A percentile compares a stretch with the other conserved stretches of the same genome.
These are phyloP conservation scores for Nidularia pulvinata DNA, from an alignment of 768 basidiomycete species.

Conservation along the genomic window DNA sequence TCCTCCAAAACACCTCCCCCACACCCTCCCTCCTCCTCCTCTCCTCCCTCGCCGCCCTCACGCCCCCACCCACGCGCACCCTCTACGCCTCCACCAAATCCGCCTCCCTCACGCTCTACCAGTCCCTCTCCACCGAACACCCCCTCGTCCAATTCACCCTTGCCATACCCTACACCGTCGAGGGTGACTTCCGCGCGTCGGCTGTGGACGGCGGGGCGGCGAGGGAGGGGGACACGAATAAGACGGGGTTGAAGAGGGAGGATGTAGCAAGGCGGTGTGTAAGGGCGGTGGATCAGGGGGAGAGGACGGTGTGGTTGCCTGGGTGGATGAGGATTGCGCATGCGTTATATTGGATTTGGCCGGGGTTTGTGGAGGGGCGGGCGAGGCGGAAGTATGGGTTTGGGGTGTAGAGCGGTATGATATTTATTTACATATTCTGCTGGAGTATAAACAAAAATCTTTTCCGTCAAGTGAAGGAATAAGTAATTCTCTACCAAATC, in stretches of 20 bases:
- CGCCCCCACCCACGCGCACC: conserved; percentile 85
- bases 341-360: conserved; percentile 66
- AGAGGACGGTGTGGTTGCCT: conserved; percentile 64
- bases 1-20: conserved; percentile 61
- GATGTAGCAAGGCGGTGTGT: conserved; percentile 63
- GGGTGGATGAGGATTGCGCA: conserved; percentile 42
- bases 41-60: conserved; percentile 75
- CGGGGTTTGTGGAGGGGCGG: conserved; percentile 51
- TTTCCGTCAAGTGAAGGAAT: too few relatives aligned
- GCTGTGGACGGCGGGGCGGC: conserved; percentile 63
- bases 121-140: conserved; percentile 80
- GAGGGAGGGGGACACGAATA: conserved; percentile 52
- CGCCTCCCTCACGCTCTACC: conserved; percentile 76
- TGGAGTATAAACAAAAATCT: too few relatives aligned
- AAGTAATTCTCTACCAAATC: too few relatives aligned
- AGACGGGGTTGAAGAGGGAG: conserved; percentile 55
- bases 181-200: conserved; percentile 78
- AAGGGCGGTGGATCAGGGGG: conserved; percentile 53
- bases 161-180: conserved; percentile 68
- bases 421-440: too few relatives aligned
- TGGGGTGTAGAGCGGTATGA: neutral
- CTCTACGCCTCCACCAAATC: conserved; percentile 86
- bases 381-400: conserved; percentile 72
- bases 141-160: conserved; percentile 63
- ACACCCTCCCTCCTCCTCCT: conserved; percentile 78